phyloP scores from a whole-genome alignment of 805 yeast genomes.

The Wickerhamomyces chaumierensis region DNA sequence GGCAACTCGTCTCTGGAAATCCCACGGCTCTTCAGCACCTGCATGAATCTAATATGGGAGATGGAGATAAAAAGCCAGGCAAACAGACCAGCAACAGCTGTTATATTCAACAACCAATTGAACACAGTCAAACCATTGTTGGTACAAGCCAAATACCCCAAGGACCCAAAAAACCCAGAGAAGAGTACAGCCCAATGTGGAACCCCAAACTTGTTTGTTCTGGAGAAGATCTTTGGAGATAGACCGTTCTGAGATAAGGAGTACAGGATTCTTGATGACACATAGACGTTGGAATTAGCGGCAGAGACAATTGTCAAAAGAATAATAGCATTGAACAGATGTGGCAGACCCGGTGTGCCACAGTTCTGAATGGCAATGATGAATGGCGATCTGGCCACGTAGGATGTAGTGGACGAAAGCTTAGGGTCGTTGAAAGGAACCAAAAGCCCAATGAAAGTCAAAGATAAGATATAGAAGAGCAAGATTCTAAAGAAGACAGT shows the following conservation, averaged over 20 bases:
- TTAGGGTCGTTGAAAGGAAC: constrained; percentile 59
- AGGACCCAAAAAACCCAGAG: constrained; percentile 50
- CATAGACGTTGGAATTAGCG: constrained; percentile 65
- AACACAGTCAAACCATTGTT: constrained; percentile 46
- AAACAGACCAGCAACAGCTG: constrained; percentile 66
- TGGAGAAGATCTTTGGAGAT: constrained; percentile 43
- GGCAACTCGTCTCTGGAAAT: constrained; percentile 62
- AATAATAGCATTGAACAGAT: constrained; percentile 63
- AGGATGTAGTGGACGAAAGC: constrained; percentile 24
- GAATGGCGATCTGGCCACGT: constrained; percentile 55
- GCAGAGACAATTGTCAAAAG: constrained; percentile 62
- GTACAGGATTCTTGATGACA: constrained; percentile 57
- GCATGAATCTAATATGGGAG: constrained; percentile 62
- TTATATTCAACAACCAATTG: constrained; percentile 62
- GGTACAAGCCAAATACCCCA: constrained; percentile 50
- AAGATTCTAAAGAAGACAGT: constrained; percentile 57
- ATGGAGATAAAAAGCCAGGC: constrained; percentile 59
- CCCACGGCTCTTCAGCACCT: constrained; percentile 47
- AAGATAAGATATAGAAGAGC: constrained; percentile 51
- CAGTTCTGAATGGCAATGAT: constrained; percentile 59
- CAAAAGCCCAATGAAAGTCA: constrained; percentile 58
- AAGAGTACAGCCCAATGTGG: constrained; percentile 46
- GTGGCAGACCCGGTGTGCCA: constrained; percentile 56
- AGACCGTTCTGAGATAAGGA: constrained; percentile 47
- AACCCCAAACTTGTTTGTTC: constrained; percentile 46